phyloP scores from a whole-genome alignment of 371 early-diverging fungal species.

The Mortierella sp. region DNA sequence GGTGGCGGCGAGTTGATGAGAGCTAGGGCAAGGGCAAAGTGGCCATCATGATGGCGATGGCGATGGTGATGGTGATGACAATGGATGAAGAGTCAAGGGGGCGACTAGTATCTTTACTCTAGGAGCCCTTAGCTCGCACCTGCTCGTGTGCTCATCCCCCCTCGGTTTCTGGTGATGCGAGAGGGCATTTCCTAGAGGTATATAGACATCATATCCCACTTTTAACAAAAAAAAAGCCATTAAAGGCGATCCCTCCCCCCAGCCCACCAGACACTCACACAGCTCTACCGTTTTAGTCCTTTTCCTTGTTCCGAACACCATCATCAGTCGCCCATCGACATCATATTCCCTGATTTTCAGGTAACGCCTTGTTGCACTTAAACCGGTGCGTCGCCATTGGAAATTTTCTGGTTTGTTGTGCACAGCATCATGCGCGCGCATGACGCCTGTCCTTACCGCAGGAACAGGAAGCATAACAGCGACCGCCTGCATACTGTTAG shows the following conservation, averaged over 20 bases:
- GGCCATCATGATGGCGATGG: background rate
- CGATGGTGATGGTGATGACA: background rate
- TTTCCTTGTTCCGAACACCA: background rate
- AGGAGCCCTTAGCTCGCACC: no score
- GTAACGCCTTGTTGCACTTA: no score
- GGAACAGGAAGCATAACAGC: background rate
- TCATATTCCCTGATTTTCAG: no score
- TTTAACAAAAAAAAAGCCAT: background rate
- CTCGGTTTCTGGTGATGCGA: background rate
- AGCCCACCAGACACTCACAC: background rate
- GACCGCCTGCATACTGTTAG: constrained; percentile 3
- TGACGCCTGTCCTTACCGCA: no score
- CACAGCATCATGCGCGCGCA: no score
- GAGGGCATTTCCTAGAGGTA: background rate
- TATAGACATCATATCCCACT: background rate
- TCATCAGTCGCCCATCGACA: no score
- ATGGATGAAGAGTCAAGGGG: no score
- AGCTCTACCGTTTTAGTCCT: background rate
- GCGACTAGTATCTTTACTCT: no score
- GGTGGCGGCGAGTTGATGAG: no score
- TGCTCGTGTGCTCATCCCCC: background rate
- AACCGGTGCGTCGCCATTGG: no score
- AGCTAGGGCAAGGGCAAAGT: background rate
- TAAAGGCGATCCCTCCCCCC: background rate
- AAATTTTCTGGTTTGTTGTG: no score